A percentile compares a stretch with the other conserved stretches of the same genome.
phyloP scores from a whole-genome alignment of 1,139 yeast species.

The Suhomyces guaymorum region DNA sequence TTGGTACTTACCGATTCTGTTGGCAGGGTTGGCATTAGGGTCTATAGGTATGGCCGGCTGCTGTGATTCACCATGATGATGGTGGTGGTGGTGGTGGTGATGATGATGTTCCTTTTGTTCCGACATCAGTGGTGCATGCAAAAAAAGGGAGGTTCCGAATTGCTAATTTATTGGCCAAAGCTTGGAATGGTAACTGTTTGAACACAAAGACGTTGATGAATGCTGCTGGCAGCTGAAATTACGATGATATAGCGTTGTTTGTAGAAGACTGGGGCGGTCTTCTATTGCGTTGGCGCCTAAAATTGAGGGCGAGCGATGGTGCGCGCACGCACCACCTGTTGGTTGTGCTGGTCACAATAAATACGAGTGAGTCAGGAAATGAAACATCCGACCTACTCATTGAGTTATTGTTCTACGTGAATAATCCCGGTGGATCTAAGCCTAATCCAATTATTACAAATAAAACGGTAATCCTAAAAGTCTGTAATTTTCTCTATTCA shows the following conservation, averaged over 20 bases:
- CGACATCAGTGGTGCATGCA: slow-evolving; percentile 12
- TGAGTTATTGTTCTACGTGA: no score
- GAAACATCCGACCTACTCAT: no score
- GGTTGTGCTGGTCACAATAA: neutral
- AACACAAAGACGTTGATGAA: neutral
- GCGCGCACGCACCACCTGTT: slow-evolving; percentile 3
- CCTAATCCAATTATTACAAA: no score
- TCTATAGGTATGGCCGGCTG: slow-evolving; percentile 22
- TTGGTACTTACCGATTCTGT: slow-evolving; percentile 86
- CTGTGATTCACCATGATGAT: slow-evolving; percentile 11
- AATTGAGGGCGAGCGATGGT: neutral
- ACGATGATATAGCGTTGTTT: neutral
- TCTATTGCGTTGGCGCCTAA: slow-evolving; percentile 1
- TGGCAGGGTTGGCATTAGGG: slow-evolving; percentile 40
- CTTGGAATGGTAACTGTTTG: no score
- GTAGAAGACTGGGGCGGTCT: neutral
- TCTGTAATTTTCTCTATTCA: no score
- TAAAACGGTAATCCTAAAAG: no score
- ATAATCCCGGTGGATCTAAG: no score
- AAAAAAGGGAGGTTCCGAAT: no score
- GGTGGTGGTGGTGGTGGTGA: slow-evolving; percentile 20
- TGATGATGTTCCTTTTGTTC: slow-evolving; percentile 8
- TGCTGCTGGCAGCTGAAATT: neutral
- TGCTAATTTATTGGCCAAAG: no score
- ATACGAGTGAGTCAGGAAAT: no score